phyloP scores from a whole-genome alignment of 352 stramenopile genomes.

The Phytophthora lateralis region DNA sequence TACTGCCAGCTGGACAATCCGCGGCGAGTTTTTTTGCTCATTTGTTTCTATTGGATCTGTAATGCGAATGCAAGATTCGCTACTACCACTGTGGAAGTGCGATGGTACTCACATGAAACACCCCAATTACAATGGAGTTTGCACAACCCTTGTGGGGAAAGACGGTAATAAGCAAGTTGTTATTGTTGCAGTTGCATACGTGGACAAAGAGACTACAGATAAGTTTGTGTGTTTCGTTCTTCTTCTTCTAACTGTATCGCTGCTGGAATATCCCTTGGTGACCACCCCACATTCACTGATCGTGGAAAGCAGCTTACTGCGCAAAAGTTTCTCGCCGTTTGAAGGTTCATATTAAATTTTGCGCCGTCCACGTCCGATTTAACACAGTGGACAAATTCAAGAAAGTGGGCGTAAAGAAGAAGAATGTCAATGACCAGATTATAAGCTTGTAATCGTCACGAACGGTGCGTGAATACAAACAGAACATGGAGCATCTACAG shows the following conservation, averaged over 20 bases:
- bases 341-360: neutral
- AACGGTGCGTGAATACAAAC: neutral
- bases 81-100: neutral
- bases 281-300: neutral
- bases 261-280: neutral
- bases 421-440: neutral
- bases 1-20: neutral
- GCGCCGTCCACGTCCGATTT: neutral
- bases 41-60: neutral
- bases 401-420: neutral
- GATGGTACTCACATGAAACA: neutral
- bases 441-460: neutral
- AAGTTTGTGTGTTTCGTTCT: neutral
- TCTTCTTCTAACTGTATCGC: neutral
- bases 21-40: neutral
- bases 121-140: neutral
- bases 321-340: neutral
- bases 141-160: neutral
- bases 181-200: neutral
- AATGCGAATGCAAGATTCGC: neutral
- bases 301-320: neutral
- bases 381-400: constrained; percentile 14
- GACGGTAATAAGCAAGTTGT: neutral
- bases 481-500: neutral
- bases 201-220: neutral